These are phyloP conservation scores for Teratosphaeria zuluensis DNA, from an alignment of 2,329 filamentous ascomycete species.

Conservation along the genomic window DNA sequence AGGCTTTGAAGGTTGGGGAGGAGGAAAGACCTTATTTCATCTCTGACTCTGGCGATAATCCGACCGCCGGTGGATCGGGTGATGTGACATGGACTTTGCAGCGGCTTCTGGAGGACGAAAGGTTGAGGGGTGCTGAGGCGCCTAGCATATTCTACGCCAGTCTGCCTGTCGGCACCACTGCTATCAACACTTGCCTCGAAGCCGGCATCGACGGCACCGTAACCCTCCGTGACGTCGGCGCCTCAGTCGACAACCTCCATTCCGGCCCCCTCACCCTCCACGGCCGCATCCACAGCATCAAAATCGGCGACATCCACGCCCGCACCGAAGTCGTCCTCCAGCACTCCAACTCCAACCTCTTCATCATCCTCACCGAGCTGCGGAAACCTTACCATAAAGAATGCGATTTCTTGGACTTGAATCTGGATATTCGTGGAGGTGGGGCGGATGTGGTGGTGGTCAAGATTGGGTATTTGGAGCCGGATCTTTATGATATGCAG, in stretches of 20 bases:
- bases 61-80: constrained; percentile 12
- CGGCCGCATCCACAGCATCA: constrained; percentile 9
- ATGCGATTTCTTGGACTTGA: constrained; percentile 9
- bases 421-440: constrained; percentile 5
- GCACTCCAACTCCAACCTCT: constrained; percentile 6
- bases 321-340: constrained; percentile 10
- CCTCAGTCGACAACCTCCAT: constrained; percentile 11
- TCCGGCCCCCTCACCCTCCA: constrained; percentile 10
- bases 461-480: constrained; percentile 15
- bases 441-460: constrained; percentile 12
- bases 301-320: constrained; percentile 9
- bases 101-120: constrained; percentile 5
- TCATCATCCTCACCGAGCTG: constrained; percentile 12
- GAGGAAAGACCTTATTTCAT: constrained; percentile 11
- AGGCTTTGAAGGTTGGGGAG: constrained; percentile 3
- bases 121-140: constrained; percentile 1
- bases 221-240: constrained; percentile 11
- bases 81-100: constrained; percentile 13
- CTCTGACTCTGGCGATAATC: constrained; percentile 16
- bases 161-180: constrained; percentile 8
- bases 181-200: constrained; percentile 5
- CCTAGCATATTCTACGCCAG: constrained; percentile 12
- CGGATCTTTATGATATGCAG: constrained; percentile 13
- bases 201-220: constrained; percentile 10
- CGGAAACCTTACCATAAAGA: constrained; percentile 16